Percentiles rank a stretch among this genome's conserved stretches.
These are phyloP conservation scores for Ambrosia trifida DNA, from an alignment of 129 eudicot species.

Conservation along the genomic window DNA sequence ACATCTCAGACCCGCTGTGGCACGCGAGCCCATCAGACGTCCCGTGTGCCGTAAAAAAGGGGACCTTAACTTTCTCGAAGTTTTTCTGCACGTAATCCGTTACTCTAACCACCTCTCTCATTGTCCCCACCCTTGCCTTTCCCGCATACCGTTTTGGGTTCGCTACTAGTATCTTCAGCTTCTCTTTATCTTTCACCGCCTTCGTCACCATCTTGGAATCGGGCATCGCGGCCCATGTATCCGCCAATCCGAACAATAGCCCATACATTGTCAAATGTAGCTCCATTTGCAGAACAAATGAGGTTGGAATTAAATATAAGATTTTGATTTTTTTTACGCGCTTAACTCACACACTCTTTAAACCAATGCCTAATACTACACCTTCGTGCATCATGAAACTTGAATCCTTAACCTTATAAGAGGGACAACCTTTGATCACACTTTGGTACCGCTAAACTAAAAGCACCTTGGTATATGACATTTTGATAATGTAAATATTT, in stretches of 20 bases:
- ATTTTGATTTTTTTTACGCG: too few species aligned
- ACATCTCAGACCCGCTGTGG: slow-evolving; percentile 53
- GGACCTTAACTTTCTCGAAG: slow-evolving; percentile 61
- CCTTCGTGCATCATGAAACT: too few species aligned
- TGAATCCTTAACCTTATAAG: too few species aligned
- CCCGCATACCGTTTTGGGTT: slow-evolving; percentile 78
- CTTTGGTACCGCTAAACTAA: too few species aligned
- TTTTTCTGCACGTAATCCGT: slow-evolving; percentile 62
- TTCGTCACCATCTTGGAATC: slow-evolving; percentile 53
- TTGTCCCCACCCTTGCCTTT: slow-evolving; percentile 76
- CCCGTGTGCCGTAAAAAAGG: slow-evolving; percentile 69
- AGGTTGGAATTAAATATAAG: not conserved
- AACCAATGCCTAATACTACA: too few species aligned
- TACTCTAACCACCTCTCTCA: slow-evolving; percentile 67
- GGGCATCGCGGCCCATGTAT: slow-evolving; percentile 88
- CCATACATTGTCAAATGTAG: slow-evolving; percentile 61
- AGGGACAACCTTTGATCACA: too few species aligned
- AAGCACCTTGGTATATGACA: too few species aligned
- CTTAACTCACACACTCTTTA: too few species aligned
- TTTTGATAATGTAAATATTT: too few species aligned
- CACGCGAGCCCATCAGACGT: slow-evolving; percentile 60
- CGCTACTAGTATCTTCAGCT: slow-evolving; percentile 49
- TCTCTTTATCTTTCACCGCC: slow-evolving; percentile 53
- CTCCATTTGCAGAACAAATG: slow-evolving; percentile 25
- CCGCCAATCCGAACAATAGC: slow-evolving; percentile 68